Evolutionary conservation across 352 stramenopile species (phyloP).

Genomic region (Pythium scleroteichum): DNA sequence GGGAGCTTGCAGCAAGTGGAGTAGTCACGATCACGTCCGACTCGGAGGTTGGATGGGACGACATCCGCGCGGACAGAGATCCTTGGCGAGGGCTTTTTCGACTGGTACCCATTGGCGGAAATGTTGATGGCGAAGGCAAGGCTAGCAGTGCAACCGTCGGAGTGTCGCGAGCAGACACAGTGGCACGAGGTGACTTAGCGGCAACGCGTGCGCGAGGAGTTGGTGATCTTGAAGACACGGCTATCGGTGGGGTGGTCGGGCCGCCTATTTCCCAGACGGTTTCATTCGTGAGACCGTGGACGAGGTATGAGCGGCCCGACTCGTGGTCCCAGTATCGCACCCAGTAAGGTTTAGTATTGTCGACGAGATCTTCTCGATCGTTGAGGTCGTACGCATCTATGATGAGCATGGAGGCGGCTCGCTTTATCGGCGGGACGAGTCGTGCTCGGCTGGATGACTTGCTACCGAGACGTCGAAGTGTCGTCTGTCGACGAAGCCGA

Average conservation of each 20-base stretch:
- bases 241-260: background rate
- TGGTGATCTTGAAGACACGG: background rate
- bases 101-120: constrained; percentile 7
- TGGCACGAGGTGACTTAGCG: background rate
- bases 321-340: constrained; percentile 62
- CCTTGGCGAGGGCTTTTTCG: background rate
- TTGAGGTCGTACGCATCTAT: constrained; percentile 21
- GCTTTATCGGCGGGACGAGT: constrained; percentile 16
- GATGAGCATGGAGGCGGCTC: constrained; percentile 25
- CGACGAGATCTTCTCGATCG: constrained; percentile 8
- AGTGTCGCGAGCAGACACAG: background rate
- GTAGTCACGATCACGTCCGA: constrained; percentile 39
- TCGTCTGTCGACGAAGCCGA: background rate
- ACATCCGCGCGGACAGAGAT: constrained; percentile 7
- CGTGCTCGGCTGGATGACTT: constrained; percentile 15
- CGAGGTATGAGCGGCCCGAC: constrained; percentile 55
- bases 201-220: background rate
- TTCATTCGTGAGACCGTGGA: constrained; percentile 68
- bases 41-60: constrained; percentile 34
- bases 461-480: background rate
- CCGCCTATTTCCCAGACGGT: constrained; percentile 66
- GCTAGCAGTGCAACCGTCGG: constrained; percentile 2
- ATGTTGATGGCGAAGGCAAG: background rate
- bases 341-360: constrained; percentile 33
- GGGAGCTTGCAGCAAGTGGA: constrained; percentile 1